phyloP scores from a whole-genome alignment of 2,329 filamentous ascomycete species.

The Microcera coccophila region DNA sequence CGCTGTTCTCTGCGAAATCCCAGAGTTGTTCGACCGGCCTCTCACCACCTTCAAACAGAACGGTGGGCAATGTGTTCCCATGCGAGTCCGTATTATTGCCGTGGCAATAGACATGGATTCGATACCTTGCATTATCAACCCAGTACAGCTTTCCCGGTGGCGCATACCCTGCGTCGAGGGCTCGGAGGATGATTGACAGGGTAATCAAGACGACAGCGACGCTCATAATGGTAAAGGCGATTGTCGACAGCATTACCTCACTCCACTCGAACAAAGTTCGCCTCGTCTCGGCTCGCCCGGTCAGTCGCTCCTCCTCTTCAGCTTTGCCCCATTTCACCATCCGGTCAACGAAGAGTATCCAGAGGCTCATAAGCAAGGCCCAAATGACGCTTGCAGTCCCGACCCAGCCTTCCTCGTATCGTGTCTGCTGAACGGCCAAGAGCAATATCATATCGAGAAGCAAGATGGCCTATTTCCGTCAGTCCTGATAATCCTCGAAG shows the following conservation, averaged over 20 bases:
- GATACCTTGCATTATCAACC: conserved; percentile 81
- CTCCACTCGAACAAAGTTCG: conserved; percentile 81
- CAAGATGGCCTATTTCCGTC: conserved; percentile 28
- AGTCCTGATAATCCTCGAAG: conserved; percentile 53
- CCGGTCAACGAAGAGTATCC: conserved; percentile 74
- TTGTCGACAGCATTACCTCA: conserved; percentile 70
- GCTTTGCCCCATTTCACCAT: conserved; percentile 87
- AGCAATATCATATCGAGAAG: conserved; percentile 73
- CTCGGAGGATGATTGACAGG: conserved; percentile 72
- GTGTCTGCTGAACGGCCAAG: conserved; percentile 66
- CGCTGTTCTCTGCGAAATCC: conserved; percentile 70
- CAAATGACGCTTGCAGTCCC: conserved; percentile 81
- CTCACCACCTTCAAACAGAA: conserved; percentile 83
- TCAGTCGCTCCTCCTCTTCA: conserved; percentile 89
- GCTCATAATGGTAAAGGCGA: conserved; percentile 66
- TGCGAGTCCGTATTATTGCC: conserved; percentile 62
- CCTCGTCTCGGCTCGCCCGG: conserved; percentile 80
- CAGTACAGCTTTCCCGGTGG: conserved; percentile 71
- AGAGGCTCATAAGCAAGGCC: conserved; percentile 75
- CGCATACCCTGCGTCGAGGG: conserved; percentile 70
- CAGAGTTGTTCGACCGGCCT: conserved; percentile 76
- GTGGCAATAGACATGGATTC: conserved; percentile 76
- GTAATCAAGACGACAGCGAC: conserved; percentile 71
- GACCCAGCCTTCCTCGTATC: conserved; percentile 84
- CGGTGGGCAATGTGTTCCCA: conserved; percentile 62